phyloP scores from a whole-genome alignment of 1,139 yeast genomes.

The Casaregolazyma suthepensis region DNA sequence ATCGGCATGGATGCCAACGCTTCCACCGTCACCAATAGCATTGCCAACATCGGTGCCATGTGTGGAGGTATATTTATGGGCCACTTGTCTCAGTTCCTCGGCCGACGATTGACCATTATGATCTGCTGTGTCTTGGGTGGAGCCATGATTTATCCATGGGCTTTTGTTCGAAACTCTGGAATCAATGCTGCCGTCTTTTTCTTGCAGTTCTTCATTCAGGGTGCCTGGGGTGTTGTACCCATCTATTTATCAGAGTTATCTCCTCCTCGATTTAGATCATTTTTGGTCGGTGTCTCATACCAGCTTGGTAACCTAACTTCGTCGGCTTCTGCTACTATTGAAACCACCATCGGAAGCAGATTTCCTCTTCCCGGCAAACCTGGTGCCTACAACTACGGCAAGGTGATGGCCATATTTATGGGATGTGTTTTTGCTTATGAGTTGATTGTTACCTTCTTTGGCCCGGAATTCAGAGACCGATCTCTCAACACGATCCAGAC shows the following conservation, averaged over 20 bases:
- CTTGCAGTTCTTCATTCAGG: slow-evolving; percentile 76
- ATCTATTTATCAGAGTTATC: slow-evolving; percentile 70
- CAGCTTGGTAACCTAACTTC: slow-evolving; percentile 82
- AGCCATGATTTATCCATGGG: slow-evolving; percentile 69
- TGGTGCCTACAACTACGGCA: slow-evolving; percentile 44
- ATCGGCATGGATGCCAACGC: slow-evolving; percentile 45
- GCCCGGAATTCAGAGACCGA: slow-evolving; percentile 62
- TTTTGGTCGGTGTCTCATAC: slow-evolving; percentile 68
- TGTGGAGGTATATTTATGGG: slow-evolving; percentile 60
- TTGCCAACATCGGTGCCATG: slow-evolving; percentile 67
- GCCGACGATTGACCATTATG: slow-evolving; percentile 54
- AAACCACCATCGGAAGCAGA: slow-evolving; percentile 62
- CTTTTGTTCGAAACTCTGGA: slow-evolving; percentile 47
- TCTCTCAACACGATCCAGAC: slow-evolving; percentile 19
- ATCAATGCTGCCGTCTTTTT: slow-evolving; percentile 75
- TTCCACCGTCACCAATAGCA: slow-evolving; percentile 60
- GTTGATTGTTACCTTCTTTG: slow-evolving; percentile 52
- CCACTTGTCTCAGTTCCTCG: slow-evolving; percentile 52
- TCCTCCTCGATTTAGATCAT: slow-evolving; percentile 70
- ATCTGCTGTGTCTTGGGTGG: slow-evolving; percentile 62
- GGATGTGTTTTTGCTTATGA: slow-evolving; percentile 69
- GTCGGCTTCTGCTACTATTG: slow-evolving; percentile 79
- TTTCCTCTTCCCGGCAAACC: slow-evolving; percentile 45
- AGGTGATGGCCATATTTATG: slow-evolving; percentile 77
- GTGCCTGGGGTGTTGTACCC: slow-evolving; percentile 86